Evolutionary conservation across 2,329 filamentous ascomycete species (phyloP), one percentile per base, ranked within the genome.

Genomic region (Exophiala sp.): DNA sequence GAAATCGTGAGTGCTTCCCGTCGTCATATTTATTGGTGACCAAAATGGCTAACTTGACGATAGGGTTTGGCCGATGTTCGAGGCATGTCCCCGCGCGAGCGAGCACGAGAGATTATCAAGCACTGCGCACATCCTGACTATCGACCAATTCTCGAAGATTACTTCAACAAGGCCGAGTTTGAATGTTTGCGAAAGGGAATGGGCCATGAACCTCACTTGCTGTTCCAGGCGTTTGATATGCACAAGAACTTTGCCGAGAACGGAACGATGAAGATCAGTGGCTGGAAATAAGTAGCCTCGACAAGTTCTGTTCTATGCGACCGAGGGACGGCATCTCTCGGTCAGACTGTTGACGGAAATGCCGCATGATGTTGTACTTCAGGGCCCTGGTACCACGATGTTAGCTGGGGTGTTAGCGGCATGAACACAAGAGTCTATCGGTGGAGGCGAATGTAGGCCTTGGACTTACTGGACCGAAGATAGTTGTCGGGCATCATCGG

Each of bases 161-260:
- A 95, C 76, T 86, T 91, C 61, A 85, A 91, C 62, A 88, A 87
- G 71, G 90, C 91, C 35, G 91, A 95, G 75, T 89, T 81, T 65
- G 88, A 95, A 75, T 94, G 89, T 69, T 72, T 95, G 70, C 55
- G 82, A 79, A 71, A 92, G 90, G 80, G 91, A 16, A 89, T 86
- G 89, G 89, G 89, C 16, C 90, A 95, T 72, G 88, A 95, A 78
- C 91, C 91, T 21, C 90, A 95, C 71, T 74, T 95, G 68, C 77
- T 95, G 59, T 95, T 85, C 80, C 88, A 95, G 73, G 78, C 81
- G 43, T 95, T 95, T 70, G 89, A 95, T 71, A 88, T 95, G 85
- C 91, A 95, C 75, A 86, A 86, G 78, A 88, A 90, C 60, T 72
- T 95, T 56, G 75, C 83, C 54, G 86, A 91, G 75, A 82, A 92